These are phyloP conservation scores for Ceratobasidium sp. DNA, from an alignment of 1,284 basidiomycete genomes.

Conservation along the genomic window DNA sequence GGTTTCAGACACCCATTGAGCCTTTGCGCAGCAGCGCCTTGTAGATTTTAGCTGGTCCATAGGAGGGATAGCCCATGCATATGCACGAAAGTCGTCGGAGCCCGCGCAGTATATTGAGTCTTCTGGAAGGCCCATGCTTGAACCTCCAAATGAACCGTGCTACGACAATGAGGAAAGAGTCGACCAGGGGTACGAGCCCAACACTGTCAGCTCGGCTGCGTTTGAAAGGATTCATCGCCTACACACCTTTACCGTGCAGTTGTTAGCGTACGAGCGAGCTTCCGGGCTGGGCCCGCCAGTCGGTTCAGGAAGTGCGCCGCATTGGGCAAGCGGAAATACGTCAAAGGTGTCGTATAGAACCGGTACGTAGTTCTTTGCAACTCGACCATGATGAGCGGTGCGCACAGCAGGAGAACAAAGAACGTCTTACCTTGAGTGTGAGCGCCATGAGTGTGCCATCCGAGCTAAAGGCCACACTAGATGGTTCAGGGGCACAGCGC, in stretches of 20 bases:
- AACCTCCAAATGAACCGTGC: slow-evolving; percentile 44
- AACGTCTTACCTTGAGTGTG: slow-evolving; percentile 35
- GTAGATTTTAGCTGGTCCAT: slow-evolving; percentile 16
- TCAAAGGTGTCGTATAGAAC: slow-evolving; percentile 44
- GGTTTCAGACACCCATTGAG: slow-evolving; percentile 20
- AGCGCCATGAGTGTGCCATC: slow-evolving; percentile 39
- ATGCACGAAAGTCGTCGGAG: slow-evolving; percentile 42
- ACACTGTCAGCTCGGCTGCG: slow-evolving; percentile 27
- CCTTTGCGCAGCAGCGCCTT: slow-evolving; percentile 14
- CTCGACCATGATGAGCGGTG: background rate
- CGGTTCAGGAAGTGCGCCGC: slow-evolving; percentile 7
- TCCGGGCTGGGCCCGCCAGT: background rate
- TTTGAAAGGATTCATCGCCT: slow-evolving; percentile 28
- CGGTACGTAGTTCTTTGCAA: slow-evolving; percentile 30
- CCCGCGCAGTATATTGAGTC: slow-evolving; percentile 44
- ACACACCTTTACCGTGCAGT: slow-evolving; percentile 42
- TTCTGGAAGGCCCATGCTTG: slow-evolving; percentile 40
- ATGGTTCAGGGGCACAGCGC: slow-evolving; percentile 36
- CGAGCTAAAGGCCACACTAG: slow-evolving; percentile 33
- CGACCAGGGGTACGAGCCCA: background rate
- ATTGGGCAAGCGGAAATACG: slow-evolving; percentile 40
- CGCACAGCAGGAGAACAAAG: background rate
- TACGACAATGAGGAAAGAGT: slow-evolving; percentile 14
- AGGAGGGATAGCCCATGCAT: slow-evolving; percentile 37
- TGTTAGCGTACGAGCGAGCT: slow-evolving; percentile 37